Evolutionary conservation across 2,329 filamentous ascomycete genomes (phyloP), one percentile per base, ranked within the genome.

Genomic region (Stachybotrys chlorohalonatus): DNA sequence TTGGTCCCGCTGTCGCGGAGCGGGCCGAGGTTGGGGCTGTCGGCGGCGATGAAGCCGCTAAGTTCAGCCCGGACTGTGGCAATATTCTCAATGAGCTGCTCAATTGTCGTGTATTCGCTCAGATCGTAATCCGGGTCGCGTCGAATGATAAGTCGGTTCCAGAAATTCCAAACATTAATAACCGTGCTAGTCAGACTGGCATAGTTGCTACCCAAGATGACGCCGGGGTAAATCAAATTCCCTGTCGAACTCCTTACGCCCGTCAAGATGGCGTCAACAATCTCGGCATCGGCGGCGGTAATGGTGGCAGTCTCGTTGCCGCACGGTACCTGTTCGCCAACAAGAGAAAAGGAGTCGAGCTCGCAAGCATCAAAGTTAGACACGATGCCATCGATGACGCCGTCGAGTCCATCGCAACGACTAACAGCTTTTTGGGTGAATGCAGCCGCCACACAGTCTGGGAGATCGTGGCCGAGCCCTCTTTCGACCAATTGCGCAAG

Each of bases 281-380:
- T 64, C 46, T 69, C 69, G 0, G 68, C 68, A 64, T 86, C 84
- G 3, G 71, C 75, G 73, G 77, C 85, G 0, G 81, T 82, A 0
- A 80, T 84, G 49, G 13, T 30, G 15, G 11, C 16, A 5, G 6
- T 49, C 11, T 7, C 31, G 47, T 49, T 49, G 11, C 31, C 47
- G 16, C 47, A 49, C 2, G 11, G 15, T 11, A 30, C 17, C 47
- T 48, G 11, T 16, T 11, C n/a, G 9, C 49, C 49, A 6, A 51
- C 49, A 9, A 51, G 11, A 1, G 49, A 32, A 31, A 36, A 32
- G 8, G 49, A 31, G 30, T 51, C 49, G 16, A 51, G 32, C 13
- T 51, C n/a, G 49, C 49, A 51, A 11, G 49, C 49, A 15, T 31
- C 11, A 5, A 32, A 11, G 13, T 51, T 36, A 6, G 49, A 31